Base-by-base conservation (phyloP, 257 asterid genomes). In the Asclepias syriaca region DNA sequence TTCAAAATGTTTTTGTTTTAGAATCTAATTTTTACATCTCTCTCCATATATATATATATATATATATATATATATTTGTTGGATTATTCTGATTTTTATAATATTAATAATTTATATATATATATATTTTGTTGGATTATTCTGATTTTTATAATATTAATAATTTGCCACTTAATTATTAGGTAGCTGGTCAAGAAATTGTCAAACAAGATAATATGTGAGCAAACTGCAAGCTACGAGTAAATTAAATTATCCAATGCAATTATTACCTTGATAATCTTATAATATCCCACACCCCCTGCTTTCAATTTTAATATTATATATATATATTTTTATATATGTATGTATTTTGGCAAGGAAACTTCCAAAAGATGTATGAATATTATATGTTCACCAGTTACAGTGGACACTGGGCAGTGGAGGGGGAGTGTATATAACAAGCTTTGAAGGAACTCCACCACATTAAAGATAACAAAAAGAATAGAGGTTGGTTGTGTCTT, bases 391-490 rank as follows among this genome's bases (percentile, higher is more conserved):
- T 54, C 61, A 61, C 67, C 74, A 71, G 68, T 74, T 68, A 58
- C 76, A 57, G 76, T 81, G 78, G 74, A 65, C 83, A 79, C 79
- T 80, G 77, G 67, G 54, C 79, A 78, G 78, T 71, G 45, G 45
- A 85, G 72, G 66, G 69, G 74, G 72, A 29, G 63, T 71, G 75
- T 81, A 69, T 73, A 70, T 76, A 72, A 56, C 68, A 81, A 81
- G 87, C 77, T 84, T 75, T 73, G 65, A 67, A 60, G 71, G 68
- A 82, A 71, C 78, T 50, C 85, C 84, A 86, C 86, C 78, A 68
- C 56, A 56, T 65, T 71, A 84, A 74, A 79, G 78, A 74, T 75
- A 65, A 75, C 73, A 77, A 59, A 75, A 78, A 72, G 70, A 79
- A 70, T 66, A 74, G 58, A 58, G 72, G 79, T 71, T 48, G 66